Conservation (phyloP, 2,329 filamentous ascomycete species). For the Drechslerella dactyloides region DNA sequence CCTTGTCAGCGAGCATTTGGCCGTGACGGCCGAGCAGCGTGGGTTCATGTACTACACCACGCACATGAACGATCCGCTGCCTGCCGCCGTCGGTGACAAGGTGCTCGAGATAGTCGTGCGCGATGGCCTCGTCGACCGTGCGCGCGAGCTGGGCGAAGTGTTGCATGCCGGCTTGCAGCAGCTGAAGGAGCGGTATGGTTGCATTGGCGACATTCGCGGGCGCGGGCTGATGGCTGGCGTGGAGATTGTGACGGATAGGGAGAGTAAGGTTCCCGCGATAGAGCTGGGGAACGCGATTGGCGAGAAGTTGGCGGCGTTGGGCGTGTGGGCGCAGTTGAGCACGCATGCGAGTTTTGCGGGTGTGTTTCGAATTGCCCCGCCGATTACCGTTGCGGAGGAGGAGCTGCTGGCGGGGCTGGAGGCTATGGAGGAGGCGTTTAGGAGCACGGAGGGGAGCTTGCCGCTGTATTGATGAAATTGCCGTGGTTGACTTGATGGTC, state of each 20-base stretch:
- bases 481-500: not conserved
- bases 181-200: slow-evolving; percentile 64
- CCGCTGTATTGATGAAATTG: slow-evolving; percentile 54
- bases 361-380: slow-evolving; percentile 67
- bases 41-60: slow-evolving; percentile 68
- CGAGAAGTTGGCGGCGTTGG: slow-evolving; percentile 62
- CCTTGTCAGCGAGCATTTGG: slow-evolving; percentile 64
- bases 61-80: slow-evolving; percentile 68
- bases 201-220: slow-evolving; percentile 68
- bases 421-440: slow-evolving; percentile 67
- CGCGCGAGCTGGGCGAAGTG: slow-evolving; percentile 60
- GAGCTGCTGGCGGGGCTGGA: slow-evolving; percentile 63
- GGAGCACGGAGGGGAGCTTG: slow-evolving; percentile 56
- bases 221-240: slow-evolving; percentile 67
- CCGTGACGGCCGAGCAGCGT: slow-evolving; percentile 61
- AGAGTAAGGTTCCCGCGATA: slow-evolving; percentile 61
- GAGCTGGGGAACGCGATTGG: slow-evolving; percentile 63
- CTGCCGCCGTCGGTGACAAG: slow-evolving; percentile 67
- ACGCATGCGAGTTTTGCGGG: slow-evolving; percentile 65
- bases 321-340: slow-evolving; percentile 66
- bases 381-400: slow-evolving; percentile 65
- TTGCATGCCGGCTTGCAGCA: slow-evolving; percentile 62
- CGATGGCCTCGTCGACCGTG: slow-evolving; percentile 63
- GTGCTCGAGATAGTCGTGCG: slow-evolving; percentile 68
- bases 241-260: slow-evolving; percentile 65